Base-by-base conservation (phyloP, 2,329 filamentous ascomycete species). In the Cordyceps militaris region DNA sequence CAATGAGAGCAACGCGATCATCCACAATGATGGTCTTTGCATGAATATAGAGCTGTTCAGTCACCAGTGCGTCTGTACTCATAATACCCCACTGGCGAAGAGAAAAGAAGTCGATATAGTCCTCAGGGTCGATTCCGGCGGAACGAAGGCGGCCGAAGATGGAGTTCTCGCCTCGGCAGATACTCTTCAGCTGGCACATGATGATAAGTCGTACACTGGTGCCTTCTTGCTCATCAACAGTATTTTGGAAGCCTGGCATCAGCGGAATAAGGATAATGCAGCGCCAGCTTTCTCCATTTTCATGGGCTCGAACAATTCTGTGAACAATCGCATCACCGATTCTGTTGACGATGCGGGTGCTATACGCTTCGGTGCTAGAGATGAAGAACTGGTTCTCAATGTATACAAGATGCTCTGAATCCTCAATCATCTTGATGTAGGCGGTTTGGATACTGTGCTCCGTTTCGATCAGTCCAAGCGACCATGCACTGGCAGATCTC, bases 381-480 rank as follows among this genome's bases (percentile, higher is more conserved):
- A 99, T 89, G 76, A 96, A 99, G 74, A 97, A 99, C 68, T 99
- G 94, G 69, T 99, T 99, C 71, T 99, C 94, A 63, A 97, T 96
- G 72, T 99, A 97, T 53, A 97, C 90, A 66, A 97, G 96, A 70
- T 97, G 94, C 49, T 99, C 91, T 1, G 91, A 97, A 62, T 93
- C 88, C 63, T 94, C 87, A 64, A 99, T 99, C 77, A 96, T 85
- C 70, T 95, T 94, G 64, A 95, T 82, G 67, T 97, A 97, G 3
- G 94, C 93, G 62, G 88, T 94, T 80, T 96, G 92, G 68, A 99
- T 97, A 68, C 93, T 97, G 71, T 92, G 87, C 70, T 99, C 94
- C 0, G 87, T 89, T 59, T 91, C 83, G 57, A 91, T 88, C 14
- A 91, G 91, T 16, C 94, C 94, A 2, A 96, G 80, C 1, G 93